These are phyloP conservation scores for Porphyrellus cyaneotinctus DNA, from an alignment of 768 basidiomycete genomes.

Conservation along the genomic window DNA sequence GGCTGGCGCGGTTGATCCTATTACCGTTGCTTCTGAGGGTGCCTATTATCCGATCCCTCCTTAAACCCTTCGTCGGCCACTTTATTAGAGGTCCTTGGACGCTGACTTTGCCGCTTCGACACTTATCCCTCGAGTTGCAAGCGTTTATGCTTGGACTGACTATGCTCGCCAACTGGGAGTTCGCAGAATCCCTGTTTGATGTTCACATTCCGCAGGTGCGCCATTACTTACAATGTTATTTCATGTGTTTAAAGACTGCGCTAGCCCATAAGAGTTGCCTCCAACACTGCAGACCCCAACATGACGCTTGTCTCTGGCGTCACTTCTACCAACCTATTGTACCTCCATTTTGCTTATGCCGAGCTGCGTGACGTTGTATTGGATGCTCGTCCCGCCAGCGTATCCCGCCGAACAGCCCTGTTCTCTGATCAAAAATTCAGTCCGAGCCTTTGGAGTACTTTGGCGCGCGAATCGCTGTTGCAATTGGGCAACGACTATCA, in stretches of 20 bases:
- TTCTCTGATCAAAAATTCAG: constrained; percentile 68
- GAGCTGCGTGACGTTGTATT: constrained; percentile 54
- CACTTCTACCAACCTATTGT: constrained; percentile 47
- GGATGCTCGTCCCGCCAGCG: constrained; percentile 39
- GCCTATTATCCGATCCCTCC: constrained; percentile 46
- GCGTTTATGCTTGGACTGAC: constrained; percentile 49
- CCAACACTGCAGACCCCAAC: constrained; percentile 47
- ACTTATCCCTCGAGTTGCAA: constrained; percentile 43
- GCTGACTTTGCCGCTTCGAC: constrained; percentile 43
- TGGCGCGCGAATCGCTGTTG: constrained; percentile 56
- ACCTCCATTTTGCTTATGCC: constrained; percentile 61
- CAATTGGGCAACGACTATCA: constrained; percentile 69
- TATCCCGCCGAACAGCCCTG: constrained; percentile 47
- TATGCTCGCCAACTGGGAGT: constrained; percentile 61
- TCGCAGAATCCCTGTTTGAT: constrained; percentile 57
- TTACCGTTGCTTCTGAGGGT: constrained; percentile 52
- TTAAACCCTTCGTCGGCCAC: constrained; percentile 63
- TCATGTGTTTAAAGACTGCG: not conserved
- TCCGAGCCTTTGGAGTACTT: constrained; percentile 58
- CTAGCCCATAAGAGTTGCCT: constrained; percentile 48
- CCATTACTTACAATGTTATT: not conserved
- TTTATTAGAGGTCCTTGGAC: constrained; percentile 59
- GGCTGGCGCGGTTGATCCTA: constrained; percentile 40
- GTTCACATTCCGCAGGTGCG: constrained; percentile 52
- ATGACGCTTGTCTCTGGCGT: constrained; percentile 61